Evolutionary conservation across 164 flowering plant genomes (phyloP).

Genomic region (Tinospora cordifolia): DNA sequence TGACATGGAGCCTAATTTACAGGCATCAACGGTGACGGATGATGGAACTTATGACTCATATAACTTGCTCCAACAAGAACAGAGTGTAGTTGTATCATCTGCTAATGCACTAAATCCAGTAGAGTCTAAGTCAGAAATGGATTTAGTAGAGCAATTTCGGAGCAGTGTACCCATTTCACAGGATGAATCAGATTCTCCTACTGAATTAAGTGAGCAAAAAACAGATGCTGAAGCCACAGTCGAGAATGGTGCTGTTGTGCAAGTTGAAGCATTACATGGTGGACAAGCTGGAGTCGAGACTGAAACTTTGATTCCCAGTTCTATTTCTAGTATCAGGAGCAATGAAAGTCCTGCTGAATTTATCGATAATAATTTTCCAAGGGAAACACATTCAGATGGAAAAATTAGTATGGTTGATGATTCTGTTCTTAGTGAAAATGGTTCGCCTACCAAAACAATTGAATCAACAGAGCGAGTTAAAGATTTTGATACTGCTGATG

Average conservation of each 20-base stretch:
- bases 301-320: constrained; percentile 25
- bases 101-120: constrained; percentile 24
- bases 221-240: constrained; percentile 21
- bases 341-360: constrained; percentile 27
- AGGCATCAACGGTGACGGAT: constrained; percentile 9
- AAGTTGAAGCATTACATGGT: constrained; percentile 24
- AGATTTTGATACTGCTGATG: constrained; percentile 28
- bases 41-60: constrained; percentile 25
- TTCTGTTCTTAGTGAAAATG: constrained; percentile 28
- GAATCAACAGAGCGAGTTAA: constrained; percentile 24
- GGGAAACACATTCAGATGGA: constrained; percentile 21
- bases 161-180: constrained; percentile 1
- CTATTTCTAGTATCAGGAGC: constrained; percentile 17
- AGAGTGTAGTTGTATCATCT: constrained; percentile 19
- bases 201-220: constrained; percentile 23
- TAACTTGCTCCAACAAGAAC: constrained; percentile 20
- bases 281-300: constrained; percentile 19
- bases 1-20: constrained; percentile 27
- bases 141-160: constrained; percentile 25
- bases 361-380: constrained; percentile 11
- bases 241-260: constrained; percentile 21
- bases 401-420: constrained; percentile 23
- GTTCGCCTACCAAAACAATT: constrained; percentile 16
- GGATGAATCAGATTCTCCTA: constrained; percentile 21
- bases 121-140: constrained; percentile 23